These are phyloP conservation scores for Cardamine resedifolia DNA, from an alignment of 345 rosid species.

Conservation along the genomic window DNA sequence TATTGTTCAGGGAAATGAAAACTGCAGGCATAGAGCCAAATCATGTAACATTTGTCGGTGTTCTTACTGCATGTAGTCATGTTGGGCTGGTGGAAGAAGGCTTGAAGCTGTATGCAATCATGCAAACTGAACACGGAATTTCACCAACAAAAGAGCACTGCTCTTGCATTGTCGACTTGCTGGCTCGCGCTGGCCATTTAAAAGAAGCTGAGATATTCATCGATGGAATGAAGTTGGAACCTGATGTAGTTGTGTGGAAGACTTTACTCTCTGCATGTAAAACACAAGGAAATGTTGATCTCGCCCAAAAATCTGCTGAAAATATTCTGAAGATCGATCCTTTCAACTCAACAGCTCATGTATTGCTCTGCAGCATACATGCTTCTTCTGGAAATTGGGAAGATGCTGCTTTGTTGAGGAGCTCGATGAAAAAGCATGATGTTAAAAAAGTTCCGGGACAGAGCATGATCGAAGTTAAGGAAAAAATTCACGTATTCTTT, in stretches of 20 bases:
- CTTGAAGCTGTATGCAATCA: constrained; percentile 48
- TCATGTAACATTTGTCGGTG: constrained; percentile 58
- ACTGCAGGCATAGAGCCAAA: constrained; percentile 50
- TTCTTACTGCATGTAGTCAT: constrained; percentile 77
- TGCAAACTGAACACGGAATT: constrained; percentile 54
- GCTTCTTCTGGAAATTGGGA: constrained; percentile 62
- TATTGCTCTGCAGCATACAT: constrained; percentile 60
- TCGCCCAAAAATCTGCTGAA: constrained; percentile 64
- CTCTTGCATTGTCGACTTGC: constrained; percentile 75
- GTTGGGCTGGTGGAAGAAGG: constrained; percentile 72
- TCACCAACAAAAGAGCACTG: constrained; percentile 59
- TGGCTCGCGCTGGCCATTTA: constrained; percentile 73
- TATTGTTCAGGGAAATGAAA: constrained; percentile 57
- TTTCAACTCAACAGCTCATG: constrained; percentile 58
- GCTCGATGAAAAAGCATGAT: constrained; percentile 53
- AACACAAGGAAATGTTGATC: constrained; percentile 55
- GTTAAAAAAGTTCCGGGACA: constrained; percentile 69
- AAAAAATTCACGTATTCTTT: constrained; percentile 52
- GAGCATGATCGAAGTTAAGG: constrained; percentile 73
- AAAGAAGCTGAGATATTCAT: constrained; percentile 64
- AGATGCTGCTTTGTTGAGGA: constrained; percentile 57
- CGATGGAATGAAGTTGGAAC: constrained; percentile 47
- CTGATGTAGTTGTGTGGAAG: constrained; percentile 67
- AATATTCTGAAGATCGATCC: constrained; percentile 65
- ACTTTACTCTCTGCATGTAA: constrained; percentile 76